phyloP scores from a whole-genome alignment of 305 asterid genomes.

The Solanum chacoense region DNA sequence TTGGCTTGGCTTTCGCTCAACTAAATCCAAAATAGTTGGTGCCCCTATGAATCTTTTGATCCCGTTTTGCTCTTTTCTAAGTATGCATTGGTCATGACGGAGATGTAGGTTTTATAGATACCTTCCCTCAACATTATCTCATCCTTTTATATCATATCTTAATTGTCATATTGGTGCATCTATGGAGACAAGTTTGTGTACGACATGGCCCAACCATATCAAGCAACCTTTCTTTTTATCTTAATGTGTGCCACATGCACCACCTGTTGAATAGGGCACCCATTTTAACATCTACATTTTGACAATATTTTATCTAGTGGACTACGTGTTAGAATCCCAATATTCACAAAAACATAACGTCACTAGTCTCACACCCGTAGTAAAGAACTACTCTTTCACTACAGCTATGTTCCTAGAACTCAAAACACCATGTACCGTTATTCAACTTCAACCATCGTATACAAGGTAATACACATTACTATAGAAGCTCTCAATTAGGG shows the following conservation, averaged over 20 bases:
- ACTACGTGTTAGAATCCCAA: background rate
- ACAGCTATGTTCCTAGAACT: background rate
- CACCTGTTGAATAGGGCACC: background rate
- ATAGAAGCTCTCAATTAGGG: background rate
- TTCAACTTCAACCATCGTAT: background rate
- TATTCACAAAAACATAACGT: background rate
- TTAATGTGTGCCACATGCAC: background rate
- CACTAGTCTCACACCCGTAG: background rate
- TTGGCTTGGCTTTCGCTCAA: background rate
- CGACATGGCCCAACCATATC: background rate
- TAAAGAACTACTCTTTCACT: background rate
- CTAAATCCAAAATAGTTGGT: background rate
- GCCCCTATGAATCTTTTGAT: background rate
- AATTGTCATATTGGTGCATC: background rate
- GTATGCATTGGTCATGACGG: background rate
- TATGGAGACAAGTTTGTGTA: background rate
- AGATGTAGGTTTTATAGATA: background rate
- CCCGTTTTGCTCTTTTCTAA: background rate
- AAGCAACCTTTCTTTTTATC: background rate
- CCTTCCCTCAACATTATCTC: background rate
- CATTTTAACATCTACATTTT: background rate
- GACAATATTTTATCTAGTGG: background rate
- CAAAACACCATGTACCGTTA: background rate
- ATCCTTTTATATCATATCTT: background rate
- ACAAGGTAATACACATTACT: too few relatives aligned